phyloP scores from a whole-genome alignment of 768 basidiomycete genomes.

The Leccinellum albellum region DNA sequence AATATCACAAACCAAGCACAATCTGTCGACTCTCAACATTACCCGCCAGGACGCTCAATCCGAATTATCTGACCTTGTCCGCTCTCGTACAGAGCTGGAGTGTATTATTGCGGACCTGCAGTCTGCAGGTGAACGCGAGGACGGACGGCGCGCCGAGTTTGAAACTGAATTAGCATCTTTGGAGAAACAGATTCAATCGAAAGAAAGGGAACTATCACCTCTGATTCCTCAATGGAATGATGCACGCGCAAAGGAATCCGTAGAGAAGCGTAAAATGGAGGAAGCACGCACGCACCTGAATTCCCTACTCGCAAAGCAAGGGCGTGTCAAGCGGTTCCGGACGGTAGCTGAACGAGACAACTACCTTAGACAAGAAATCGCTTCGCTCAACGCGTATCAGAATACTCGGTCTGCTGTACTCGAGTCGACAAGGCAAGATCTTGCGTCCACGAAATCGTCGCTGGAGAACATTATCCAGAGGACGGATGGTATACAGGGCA shows the following conservation, averaged over 20 bases:
- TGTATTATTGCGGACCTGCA: conserved; percentile 79
- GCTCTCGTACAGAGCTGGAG: conserved; percentile 80
- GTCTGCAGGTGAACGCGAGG: conserved; percentile 58
- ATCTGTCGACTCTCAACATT: conserved; percentile 63
- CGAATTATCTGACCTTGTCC: conserved; percentile 84
- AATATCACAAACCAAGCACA: conserved; percentile 66
- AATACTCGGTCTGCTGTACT: conserved; percentile 54
- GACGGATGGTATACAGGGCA: conserved; percentile 52
- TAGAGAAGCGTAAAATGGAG: conserved; percentile 68
- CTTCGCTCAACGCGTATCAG: conserved; percentile 60
- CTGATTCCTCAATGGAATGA: conserved; percentile 71
- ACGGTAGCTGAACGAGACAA: conserved; percentile 81
- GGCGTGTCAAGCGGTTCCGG: conserved; percentile 79
- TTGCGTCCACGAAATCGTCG: conserved; percentile 44
- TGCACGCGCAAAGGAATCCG: conserved; percentile 44
- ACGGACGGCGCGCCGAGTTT: conserved; percentile 59
- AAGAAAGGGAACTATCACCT: conserved; percentile 58
- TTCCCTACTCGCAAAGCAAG: conserved; percentile 85
- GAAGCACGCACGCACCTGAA: conserved; percentile 66
- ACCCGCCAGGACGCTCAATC: conserved; percentile 72
- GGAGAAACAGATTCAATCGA: conserved; percentile 56
- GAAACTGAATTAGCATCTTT: conserved; percentile 62
- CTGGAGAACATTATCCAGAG: conserved; percentile 56
- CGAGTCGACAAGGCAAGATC: conserved; percentile 48
- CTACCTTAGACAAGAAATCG: conserved; percentile 77